phyloP scores from a whole-genome alignment of 345 rosid genomes.

The Boechera divaricarpa region DNA sequence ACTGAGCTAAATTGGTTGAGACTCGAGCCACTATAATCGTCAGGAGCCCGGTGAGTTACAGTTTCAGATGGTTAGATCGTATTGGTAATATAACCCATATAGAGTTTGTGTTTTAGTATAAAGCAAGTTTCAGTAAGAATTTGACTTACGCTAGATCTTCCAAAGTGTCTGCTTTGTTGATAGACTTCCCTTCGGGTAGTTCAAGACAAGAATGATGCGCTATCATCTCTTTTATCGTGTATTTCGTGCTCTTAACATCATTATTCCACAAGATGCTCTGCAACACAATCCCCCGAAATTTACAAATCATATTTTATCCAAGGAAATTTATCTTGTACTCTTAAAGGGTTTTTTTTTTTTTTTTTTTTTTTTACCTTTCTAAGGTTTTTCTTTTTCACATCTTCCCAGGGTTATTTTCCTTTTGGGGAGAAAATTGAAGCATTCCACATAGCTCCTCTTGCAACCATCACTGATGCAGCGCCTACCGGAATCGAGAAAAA shows the following conservation, averaged over 20 bases:
- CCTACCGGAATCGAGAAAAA: conserved; percentile 45
- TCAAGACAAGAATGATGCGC: conserved; percentile 85
- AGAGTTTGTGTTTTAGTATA: background rate
- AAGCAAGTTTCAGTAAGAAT: background rate
- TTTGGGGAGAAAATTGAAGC: conserved; percentile 84
- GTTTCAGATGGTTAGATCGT: background rate
- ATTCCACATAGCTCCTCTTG: conserved; percentile 97
- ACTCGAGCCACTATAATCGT: conserved; percentile 12
- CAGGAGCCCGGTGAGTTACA: background rate
- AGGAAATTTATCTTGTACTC: background rate
- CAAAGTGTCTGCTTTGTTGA: conserved; percentile 76
- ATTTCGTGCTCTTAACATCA: conserved; percentile 85
- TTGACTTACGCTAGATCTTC: conserved; percentile 78
- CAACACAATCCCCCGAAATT: conserved; percentile 27
- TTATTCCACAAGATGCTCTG: conserved; percentile 96
- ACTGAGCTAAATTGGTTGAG: background rate
- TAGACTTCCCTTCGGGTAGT: conserved; percentile 74
- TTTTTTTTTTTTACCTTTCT: conserved; percentile 67
- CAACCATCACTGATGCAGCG: conserved; percentile 90
- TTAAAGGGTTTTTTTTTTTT: background rate
- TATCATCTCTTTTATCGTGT: conserved; percentile 81
- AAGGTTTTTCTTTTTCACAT: conserved; percentile 67
- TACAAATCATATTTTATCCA: conserved; percentile 12
- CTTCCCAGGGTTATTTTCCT: conserved; percentile 76
- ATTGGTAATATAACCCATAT: background rate